A percentile compares a stretch with the other conserved stretches of the same genome.
phyloP scores from a whole-genome alignment of 345 rosid species.

The Anastatica hierochuntica region DNA sequence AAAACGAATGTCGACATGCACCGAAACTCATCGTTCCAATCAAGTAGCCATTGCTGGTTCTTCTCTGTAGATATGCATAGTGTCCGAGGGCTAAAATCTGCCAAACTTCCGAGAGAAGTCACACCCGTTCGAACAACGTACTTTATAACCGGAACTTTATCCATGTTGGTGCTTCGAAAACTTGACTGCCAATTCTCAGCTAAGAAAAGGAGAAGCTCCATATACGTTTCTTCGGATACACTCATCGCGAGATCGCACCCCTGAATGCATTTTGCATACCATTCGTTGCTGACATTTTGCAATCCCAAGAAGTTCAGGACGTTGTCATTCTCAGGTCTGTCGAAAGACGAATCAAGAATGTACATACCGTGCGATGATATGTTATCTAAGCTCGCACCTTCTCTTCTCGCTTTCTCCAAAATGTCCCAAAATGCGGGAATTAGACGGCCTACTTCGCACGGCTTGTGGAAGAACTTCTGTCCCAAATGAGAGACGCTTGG shows the following conservation, averaged over 20 bases:
- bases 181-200: slow-evolving; percentile 42
- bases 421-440: slow-evolving; percentile 49
- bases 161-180: slow-evolving; percentile 27
- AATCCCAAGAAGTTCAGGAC: slow-evolving; percentile 48
- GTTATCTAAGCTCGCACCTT: slow-evolving; percentile 40
- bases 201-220: slow-evolving; percentile 39
- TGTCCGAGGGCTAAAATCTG: neutral
- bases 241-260: slow-evolving; percentile 41
- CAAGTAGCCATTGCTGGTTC: slow-evolving; percentile 38
- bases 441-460: slow-evolving; percentile 46
- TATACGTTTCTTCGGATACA: slow-evolving; percentile 41
- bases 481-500: slow-evolving; percentile 42
- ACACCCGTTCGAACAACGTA: slow-evolving; percentile 31
- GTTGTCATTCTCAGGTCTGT: slow-evolving; percentile 21
- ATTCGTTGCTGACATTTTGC: slow-evolving; percentile 27
- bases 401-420: slow-evolving; percentile 37
- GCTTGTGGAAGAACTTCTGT: slow-evolving; percentile 59
- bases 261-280: slow-evolving; percentile 57
- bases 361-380: slow-evolving; percentile 53
- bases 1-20: slow-evolving; percentile 28
- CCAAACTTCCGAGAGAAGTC: slow-evolving; percentile 29
- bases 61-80: slow-evolving; percentile 17
- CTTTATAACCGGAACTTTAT: slow-evolving; percentile 40
- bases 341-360: slow-evolving; percentile 42
- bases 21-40: slow-evolving; percentile 44